Evolutionary conservation across 1,284 basidiomycete species (phyloP).

Genomic region (Meira nashicola): DNA sequence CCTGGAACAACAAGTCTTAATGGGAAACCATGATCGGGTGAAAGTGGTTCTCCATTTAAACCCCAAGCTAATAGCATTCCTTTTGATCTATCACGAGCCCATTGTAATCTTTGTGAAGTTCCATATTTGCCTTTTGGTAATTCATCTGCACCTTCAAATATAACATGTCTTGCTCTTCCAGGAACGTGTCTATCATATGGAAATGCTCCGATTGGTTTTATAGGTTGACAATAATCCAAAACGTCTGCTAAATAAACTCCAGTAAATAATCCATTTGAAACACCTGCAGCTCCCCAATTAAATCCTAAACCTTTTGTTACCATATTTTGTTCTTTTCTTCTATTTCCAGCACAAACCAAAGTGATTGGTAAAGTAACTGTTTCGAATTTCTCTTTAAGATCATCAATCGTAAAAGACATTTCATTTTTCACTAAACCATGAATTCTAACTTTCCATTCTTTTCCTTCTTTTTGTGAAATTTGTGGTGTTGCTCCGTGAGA

Average conservation of each 20-base stretch:
- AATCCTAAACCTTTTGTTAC: slow-evolving; percentile 61
- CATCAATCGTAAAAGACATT: slow-evolving; percentile 38
- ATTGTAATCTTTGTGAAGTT: slow-evolving; percentile 60
- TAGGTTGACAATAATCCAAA: slow-evolving; percentile 59
- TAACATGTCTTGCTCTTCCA: slow-evolving; percentile 58
- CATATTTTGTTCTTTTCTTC: slow-evolving; percentile 67
- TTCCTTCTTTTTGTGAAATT: slow-evolving; percentile 55
- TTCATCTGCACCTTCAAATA: slow-evolving; percentile 64
- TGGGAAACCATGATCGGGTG: slow-evolving; percentile 67
- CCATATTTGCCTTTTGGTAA: slow-evolving; percentile 67
- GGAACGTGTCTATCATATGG: slow-evolving; percentile 40
- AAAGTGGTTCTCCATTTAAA: slow-evolving; percentile 58
- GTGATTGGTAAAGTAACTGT: slow-evolving; percentile 65
- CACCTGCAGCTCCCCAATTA: slow-evolving; percentile 59
- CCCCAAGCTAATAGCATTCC: slow-evolving; percentile 65
- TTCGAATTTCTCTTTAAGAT: slow-evolving; percentile 58
- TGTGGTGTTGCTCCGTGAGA: slow-evolving; percentile 66
- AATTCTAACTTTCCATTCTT: slow-evolving; percentile 60
- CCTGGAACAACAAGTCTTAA: slow-evolving; percentile 64
- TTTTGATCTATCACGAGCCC: slow-evolving; percentile 58
- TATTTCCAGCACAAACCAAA: slow-evolving; percentile 66
- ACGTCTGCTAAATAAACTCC: slow-evolving; percentile 65
- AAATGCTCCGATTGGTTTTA: slow-evolving; percentile 36
- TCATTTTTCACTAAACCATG: slow-evolving; percentile 54
- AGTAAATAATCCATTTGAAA: slow-evolving; percentile 65